Evolutionary conservation across 2,329 filamentous ascomycete species (phyloP), one percentile per base, ranked within the genome.

Genomic region (Ophiostoma sp.): DNA sequence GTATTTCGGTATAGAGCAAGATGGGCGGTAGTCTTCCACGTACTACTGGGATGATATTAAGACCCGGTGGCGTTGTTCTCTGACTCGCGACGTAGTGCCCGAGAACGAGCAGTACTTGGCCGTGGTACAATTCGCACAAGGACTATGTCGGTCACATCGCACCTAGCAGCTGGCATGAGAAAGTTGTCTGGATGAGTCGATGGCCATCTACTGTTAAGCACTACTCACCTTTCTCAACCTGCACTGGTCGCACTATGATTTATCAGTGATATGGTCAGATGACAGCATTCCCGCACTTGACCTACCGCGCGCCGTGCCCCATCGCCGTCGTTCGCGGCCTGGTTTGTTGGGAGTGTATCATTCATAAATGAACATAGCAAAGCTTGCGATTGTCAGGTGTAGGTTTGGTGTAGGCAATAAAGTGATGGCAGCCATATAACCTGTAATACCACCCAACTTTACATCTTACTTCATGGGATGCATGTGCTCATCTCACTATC

Each of bases 21-120:
- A 9, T 41, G 14, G 14, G 38, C 16, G 5, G 4, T 5, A 40
- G 14, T n/a, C n/a, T 14, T 49, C 4, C 5, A 62, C 58, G 8
- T 16, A 62, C 58, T 62, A 62, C n/a, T 62, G 58, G 2, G 58
- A 41, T 41, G 40, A 64, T 18, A 45, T 64, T n/a, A 64, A 45
- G n/a, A 64, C 62, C 8, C 41, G 40, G 11, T 64, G 62, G 18
- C 62, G 16, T 4, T 64, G 62, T n/a, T 64, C 62, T 41, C 58
- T 41, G 38, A 41, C 36, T 41, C 58, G 40, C 6, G 58, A 62
- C 12, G 38, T 14, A 14, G 16, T 41, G 12, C 38, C 38, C 2
- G 58, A 62, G 36, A 62, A 62, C 5, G 58, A 62, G 14, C 58
- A 62, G 38, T 62, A 62, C 14, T 42, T 62, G 36, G 58, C 58